phyloP scores from a whole-genome alignment of 2,329 filamentous ascomycete genomes.

The Fusarium nanum region DNA sequence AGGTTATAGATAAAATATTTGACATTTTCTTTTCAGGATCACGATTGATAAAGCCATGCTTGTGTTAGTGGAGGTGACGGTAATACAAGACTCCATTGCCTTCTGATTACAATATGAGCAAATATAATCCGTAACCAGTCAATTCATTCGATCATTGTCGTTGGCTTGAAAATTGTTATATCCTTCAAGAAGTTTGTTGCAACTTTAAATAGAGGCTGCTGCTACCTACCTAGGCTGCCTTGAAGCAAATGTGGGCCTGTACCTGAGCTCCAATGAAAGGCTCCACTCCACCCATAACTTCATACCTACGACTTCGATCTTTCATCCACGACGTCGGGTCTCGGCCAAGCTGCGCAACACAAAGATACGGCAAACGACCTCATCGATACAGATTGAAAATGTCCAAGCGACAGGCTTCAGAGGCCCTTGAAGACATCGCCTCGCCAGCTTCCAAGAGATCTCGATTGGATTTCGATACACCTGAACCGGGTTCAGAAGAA shows the following conservation, averaged over 20 bases:
- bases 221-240: background rate
- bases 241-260: constrained; percentile 13
- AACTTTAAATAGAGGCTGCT: background rate
- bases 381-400: constrained; percentile 39
- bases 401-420: constrained; percentile 70
- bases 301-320: constrained; percentile 27
- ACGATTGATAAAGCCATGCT: background rate
- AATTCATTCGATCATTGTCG: background rate
- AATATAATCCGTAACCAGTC: background rate
- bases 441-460: constrained; percentile 71
- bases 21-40: background rate
- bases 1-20: constrained; percentile 38
- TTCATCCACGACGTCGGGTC: constrained; percentile 32
- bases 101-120: background rate
- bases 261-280: constrained; percentile 29
- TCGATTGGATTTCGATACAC: constrained; percentile 59
- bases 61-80: background rate
- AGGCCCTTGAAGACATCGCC: constrained; percentile 68
- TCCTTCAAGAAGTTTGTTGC: background rate
- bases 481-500: constrained; percentile 43
- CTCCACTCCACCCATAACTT: constrained; percentile 38
- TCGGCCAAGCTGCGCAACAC: constrained; percentile 18
- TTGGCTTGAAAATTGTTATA: background rate
- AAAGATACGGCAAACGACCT: background rate
- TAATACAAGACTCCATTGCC: background rate